Evolutionary conservation across 805 yeast species (phyloP), one percentile per base, ranked within the genome.

Genomic region (Komagataella ulmi): DNA sequence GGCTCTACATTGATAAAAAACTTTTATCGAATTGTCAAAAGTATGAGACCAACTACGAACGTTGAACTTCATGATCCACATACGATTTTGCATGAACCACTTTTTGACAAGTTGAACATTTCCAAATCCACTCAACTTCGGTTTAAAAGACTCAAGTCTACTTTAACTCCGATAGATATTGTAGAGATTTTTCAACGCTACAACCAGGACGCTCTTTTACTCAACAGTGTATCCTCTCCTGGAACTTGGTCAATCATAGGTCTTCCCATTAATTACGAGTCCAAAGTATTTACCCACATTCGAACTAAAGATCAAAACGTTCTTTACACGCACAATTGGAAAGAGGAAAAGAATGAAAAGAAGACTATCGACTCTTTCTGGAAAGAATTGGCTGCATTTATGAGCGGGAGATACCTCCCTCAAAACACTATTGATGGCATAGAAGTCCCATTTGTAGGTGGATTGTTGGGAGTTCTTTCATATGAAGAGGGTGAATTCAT

Each of bases 191-290:
- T 76, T 3, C 55, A 64, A 23, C 6, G 18, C 1, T 30, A 51
- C 3, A 49, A 36, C 6, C 58, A 69, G 36, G 79, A 84, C 52
- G 77, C 85, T 57, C 63, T 85, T 3, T 64, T 86, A 3, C 70
- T 88, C 44, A 84, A 88, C 59, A 84, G 95, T 44, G 95, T 96
- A 0, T 77, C 95, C 0, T 62, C 73, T 1, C 96, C 97, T 0
- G 97, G 98, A 0, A 74, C 80, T 53, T 88, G 95, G 91, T 81
- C 96, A 0, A 81, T 93, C 4, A 77, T 93, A 51, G 97, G 96
- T 0, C 57, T 88, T 1, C 90, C 90, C 0, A 68, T 70, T 3
- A 50, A 30, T 1, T 64, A 61, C 8, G 59, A 65, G 40, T 70
- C 81, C 2, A 71, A 71, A 17, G 75, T 79, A 2, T 69, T 83